Evolutionary conservation across 1,139 yeast species (phyloP), one percentile per base, ranked within the genome.

Genomic region (Fermentozyma sake): DNA sequence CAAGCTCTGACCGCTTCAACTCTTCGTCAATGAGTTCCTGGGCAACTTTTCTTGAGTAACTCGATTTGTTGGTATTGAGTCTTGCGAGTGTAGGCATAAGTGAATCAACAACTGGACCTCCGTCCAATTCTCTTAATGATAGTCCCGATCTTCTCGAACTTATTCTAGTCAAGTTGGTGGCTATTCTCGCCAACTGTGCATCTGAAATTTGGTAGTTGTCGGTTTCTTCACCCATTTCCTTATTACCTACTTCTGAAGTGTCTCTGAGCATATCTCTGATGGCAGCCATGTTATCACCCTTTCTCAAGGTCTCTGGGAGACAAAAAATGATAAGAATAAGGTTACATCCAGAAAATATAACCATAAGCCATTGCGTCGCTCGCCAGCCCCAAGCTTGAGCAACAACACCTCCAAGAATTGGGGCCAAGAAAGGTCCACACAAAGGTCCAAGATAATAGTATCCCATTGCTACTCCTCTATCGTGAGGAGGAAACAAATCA

Each of bases 331-430:
- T 58, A 25, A 72, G 40, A 1, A 75, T 12, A 17, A 70, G 60
- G 33, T 75, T 69, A 9, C 68, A 50, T 0, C 79, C 86, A 1
- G 84, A 72, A 23, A 82, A 55, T 18, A 81, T 79, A 17, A 80
- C 84, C 53, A 84, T 58, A 31, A 83, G 75, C 93, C 95, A 86
- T 46, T 82, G 93, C 3, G 95, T 83, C 3, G 91, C 85, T 48
- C 95, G 65, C 95, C 95, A 86, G 5, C 85, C 85, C 80, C 87
- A 82, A 7, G 67, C 68, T 27, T 71, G 62, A 4, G 84, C 72
- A 14, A 86, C 70, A 2, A 79, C 76, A 35, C 95, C 93, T 28
- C 95, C 95, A 24, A 85, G 53, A 16, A 85, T 78, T 0, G 96
- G 96, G 7, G 93, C 79, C 6, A 83, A 41, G 32, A 86, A 64